A percentile compares a stretch with the other conserved stretches of the same genome.
Evolutionary conservation across 768 basidiomycete species (phyloP).

Genomic region (Ramaria rubella): DNA sequence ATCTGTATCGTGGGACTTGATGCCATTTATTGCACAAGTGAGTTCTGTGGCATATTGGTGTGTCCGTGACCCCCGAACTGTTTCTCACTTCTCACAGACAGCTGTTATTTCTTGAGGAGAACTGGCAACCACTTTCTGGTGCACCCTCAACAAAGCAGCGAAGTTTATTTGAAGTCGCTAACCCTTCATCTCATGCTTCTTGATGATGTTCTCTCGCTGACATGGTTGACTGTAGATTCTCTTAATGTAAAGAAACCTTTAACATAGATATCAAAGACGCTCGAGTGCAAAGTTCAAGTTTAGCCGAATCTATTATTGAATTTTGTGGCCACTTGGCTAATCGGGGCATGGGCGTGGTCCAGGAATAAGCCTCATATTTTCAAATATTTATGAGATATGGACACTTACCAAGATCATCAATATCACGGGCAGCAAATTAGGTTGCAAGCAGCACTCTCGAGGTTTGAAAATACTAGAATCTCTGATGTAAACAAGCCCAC

Average conservation of each 20-base stretch:
- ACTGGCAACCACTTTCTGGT: constrained; percentile 22
- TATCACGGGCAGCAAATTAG: constrained; percentile 14
- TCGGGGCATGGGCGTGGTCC: constrained; percentile 24
- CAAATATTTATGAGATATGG: background rate
- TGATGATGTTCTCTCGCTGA: constrained; percentile 16
- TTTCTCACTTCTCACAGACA: constrained; percentile 14
- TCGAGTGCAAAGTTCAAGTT: constrained; percentile 25
- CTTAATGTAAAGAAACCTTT: constrained; percentile 29
- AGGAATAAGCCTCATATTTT: constrained; percentile 24
- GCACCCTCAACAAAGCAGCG: constrained; percentile 27
- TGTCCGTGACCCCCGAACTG: constrained; percentile 12
- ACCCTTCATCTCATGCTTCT: constrained; percentile 11
- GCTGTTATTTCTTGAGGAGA: constrained; percentile 17
- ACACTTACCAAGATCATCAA: constrained; percentile 21
- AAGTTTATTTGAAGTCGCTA: constrained; percentile 29
- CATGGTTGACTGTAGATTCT: too few species aligned
- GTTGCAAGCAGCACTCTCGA: constrained; percentile 19
- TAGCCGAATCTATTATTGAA: constrained; percentile 23
- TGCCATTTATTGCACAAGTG: constrained; percentile 26
- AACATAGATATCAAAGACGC: constrained; percentile 22
- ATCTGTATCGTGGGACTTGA: constrained; percentile 31
- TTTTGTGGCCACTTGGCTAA: constrained; percentile 26
- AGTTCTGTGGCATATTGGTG: constrained; percentile 7
- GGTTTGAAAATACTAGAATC: constrained; percentile 24
- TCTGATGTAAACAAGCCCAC: background rate